These are phyloP conservation scores for Pseudozyma tsukubaensis DNA, from an alignment of 1,284 basidiomycete species.

Conservation along the genomic window DNA sequence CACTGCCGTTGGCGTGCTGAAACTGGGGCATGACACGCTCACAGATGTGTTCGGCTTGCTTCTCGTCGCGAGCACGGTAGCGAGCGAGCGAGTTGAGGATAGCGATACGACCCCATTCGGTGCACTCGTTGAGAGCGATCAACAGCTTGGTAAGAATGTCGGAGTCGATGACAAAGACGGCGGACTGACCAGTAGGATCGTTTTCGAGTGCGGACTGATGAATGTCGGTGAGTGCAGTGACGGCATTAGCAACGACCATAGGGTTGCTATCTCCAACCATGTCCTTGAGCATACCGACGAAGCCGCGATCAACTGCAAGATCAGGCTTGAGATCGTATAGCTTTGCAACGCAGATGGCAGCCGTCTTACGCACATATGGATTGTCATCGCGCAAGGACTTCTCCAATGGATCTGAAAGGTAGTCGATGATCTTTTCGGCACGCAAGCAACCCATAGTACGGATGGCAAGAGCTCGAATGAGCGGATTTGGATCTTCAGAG, in stretches of 20 bases:
- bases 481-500: slow-evolving; percentile 93
- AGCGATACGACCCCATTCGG: slow-evolving; percentile 97
- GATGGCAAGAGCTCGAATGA: slow-evolving; percentile 94
- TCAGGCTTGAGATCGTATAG: slow-evolving; percentile 96
- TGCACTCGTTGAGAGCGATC: slow-evolving; percentile 96
- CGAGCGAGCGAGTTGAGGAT: slow-evolving; percentile 86
- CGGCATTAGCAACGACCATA: slow-evolving; percentile 97
- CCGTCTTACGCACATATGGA: slow-evolving; percentile 87
- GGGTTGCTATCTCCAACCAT: slow-evolving; percentile 96
- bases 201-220: slow-evolving; percentile 72
- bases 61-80: slow-evolving; percentile 81
- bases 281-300: slow-evolving; percentile 83
- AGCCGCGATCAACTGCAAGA: slow-evolving; percentile 92
- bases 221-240: slow-evolving; percentile 93
- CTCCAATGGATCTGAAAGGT: slow-evolving; percentile 91
- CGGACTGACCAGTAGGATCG: slow-evolving; percentile 67
- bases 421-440: slow-evolving; percentile 98
- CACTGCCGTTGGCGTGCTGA: slow-evolving; percentile 94
- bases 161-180: slow-evolving; percentile 83
- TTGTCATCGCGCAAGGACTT: slow-evolving; percentile 93
- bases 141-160: slow-evolving; percentile 87
- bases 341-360: slow-evolving; percentile 93
- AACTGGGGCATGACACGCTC: slow-evolving; percentile 98
- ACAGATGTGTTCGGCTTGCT: slow-evolving; percentile 98
- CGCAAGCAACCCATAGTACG: slow-evolving; percentile 97